Base-by-base conservation (phyloP, 2,329 filamentous ascomycete genomes). In the Daldinia sp. region DNA sequence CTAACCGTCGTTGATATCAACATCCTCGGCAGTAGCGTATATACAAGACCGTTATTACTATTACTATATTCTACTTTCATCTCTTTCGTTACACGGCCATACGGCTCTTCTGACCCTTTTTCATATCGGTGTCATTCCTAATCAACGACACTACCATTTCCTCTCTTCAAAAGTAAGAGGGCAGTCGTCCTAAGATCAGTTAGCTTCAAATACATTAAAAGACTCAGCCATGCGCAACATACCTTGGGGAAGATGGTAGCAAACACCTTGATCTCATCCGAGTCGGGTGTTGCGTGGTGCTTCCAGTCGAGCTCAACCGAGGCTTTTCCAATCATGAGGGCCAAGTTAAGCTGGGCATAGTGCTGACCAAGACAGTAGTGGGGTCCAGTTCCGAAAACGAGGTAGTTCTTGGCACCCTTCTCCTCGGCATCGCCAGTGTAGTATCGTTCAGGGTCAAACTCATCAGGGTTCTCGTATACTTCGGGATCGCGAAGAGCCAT, bases 211-310 rank as follows among this genome's bases (percentile, higher is more conserved):
- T 2, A 78, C 69, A 74, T 74, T 61, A 18, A 67, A 9, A n/a
- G 6, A 59, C 7, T 35, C 33, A 7, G 10, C 39, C 4, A 62
- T 46, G 56, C 6, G 6, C 42, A 58, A 83, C 90, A 81, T 83
- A 97, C 94, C 92, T 92, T 92, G 63, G 96, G 96, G 87, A 99
- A 99, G 75, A 99, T 97, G 30, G 94, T 98, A 44, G 96, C 96
- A 83, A 98, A 99, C 73, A 98, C 95, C 85, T 97, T 95, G 82
- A 99, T 98, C 81, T 97, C 91, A 83, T 99, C 96, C 0, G 93
- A 97, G 66, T 85, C 78, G 0, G 92, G 89, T 10, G 96, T 98
- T 18, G 93, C 82, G 79, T 93, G 89, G 81, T 99, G 96, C 79
- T 90, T 88, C 95, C 95, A 98, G 81, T 98, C 90, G 73, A 98